Base-by-base conservation (phyloP, 768 basidiomycete genomes). In the Leucosporidium yakuticum region DNA sequence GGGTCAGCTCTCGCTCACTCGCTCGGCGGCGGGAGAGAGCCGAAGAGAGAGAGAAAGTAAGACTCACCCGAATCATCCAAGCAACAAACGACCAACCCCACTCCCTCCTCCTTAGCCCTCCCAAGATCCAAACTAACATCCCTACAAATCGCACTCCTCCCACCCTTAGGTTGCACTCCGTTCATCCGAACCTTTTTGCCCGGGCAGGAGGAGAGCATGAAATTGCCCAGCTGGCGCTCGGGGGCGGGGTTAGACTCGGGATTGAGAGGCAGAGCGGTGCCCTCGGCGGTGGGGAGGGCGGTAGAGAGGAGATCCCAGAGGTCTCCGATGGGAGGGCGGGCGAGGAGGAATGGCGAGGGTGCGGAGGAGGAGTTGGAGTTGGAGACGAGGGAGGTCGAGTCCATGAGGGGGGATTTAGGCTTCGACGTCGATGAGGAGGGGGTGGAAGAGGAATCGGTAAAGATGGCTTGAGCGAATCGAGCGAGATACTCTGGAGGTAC, bases 201-300 rank as follows among this genome's bases (percentile, higher is more conserved):
- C 4, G 94, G 94, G 80, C 95, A 97, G 9, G 90, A 92, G 9
- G 89, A 91, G 39, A 97, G 78, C 60, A 88, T 83, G 27, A 98
- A 80, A 77, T 98, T 97, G n/a, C 94, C 94, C 14, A 95, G 79
- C 19, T 72, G 68, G 5, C 54, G 5, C 65, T 67, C 55, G 60
- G 55, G 4, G 1, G 47, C 2, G 31, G 60, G 6, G 4, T 50
- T 29, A 64, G 47, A n/a, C n/a, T 59, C 68, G 20, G 57, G 47
- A 73, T 63, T 60, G 74, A 68, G 27, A 73, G 64, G 29, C 3
- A 76, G 62, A 4, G 75, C 47, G 48, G 63, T 70, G 15, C 75
- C n/a, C n/a, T n/a, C n/a, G 56, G 60, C 32, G 64, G 65, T 75
- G 57, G 25, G 36, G 11, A 27, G 44, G 12, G 29, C 39, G 34